phyloP scores from a whole-genome alignment of 441 rosid species.

The Gossypium aridum region DNA sequence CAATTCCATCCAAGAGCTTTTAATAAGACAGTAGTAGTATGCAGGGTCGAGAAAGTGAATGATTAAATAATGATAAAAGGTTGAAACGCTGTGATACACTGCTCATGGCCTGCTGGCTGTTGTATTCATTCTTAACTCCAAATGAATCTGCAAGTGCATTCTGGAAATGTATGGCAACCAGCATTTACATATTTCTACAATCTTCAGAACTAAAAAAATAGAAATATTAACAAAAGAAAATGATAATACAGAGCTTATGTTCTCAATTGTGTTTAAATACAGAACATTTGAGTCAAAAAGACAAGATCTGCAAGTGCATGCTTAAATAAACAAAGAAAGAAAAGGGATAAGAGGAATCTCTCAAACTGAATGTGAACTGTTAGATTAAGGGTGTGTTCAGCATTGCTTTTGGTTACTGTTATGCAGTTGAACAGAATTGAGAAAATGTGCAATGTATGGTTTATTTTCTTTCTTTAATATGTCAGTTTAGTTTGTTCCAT shows the following conservation, averaged over 20 bases:
- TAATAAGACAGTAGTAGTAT: background rate
- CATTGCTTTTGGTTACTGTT: background rate
- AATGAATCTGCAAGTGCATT: background rate
- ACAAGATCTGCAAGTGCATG: background rate
- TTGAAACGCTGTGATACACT: background rate
- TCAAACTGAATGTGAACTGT: background rate
- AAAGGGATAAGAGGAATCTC: background rate
- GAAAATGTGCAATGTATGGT: background rate
- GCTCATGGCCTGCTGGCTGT: background rate
- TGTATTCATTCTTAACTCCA: background rate
- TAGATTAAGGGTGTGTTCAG: background rate
- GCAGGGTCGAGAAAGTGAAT: background rate
- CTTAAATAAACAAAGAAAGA: background rate
- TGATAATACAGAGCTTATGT: background rate
- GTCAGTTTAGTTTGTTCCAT: background rate
- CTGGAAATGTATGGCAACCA: background rate
- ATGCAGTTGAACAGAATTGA: background rate
- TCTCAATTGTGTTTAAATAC: background rate
- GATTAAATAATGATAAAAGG: background rate
- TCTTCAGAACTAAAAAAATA: too few species aligned
- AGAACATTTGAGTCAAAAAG: background rate
- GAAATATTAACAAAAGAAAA: background rate
- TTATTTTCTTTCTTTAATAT: background rate
- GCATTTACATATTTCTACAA: too few species aligned
- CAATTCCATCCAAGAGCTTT: background rate